Percentiles rank a stretch among this genome's conserved stretches.
phyloP scores from a whole-genome alignment of 768 basidiomycete species.

The Tephrocybe sp. region DNA sequence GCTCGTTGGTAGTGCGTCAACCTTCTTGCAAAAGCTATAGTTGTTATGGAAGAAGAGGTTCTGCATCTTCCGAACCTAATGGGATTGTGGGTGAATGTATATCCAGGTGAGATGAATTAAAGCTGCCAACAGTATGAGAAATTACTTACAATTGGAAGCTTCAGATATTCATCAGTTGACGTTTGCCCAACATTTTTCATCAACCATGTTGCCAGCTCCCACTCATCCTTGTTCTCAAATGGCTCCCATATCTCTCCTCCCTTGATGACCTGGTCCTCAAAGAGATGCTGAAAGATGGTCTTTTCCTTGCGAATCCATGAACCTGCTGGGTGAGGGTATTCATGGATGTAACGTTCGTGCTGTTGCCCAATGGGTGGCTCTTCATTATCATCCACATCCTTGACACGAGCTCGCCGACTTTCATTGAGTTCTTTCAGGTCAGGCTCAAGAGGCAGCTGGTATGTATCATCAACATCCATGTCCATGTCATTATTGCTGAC shows the following conservation, averaged over 20 bases:
- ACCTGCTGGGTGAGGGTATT: neutral
- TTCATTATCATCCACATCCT: neutral
- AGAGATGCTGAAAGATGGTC: neutral
- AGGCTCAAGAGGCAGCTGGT: neutral
- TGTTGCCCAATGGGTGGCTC: neutral
- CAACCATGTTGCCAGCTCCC: constrained; percentile 31
- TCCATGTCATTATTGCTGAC: neutral
- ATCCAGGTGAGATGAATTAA: no score
- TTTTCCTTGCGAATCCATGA: neutral
- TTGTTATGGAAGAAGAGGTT: constrained; percentile 23
- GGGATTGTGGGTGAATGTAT: neutral
- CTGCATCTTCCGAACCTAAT: neutral
- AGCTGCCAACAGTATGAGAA: constrained; percentile 11
- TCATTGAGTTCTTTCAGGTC: neutral
- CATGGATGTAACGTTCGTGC: neutral
- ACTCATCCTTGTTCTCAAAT: constrained; percentile 24
- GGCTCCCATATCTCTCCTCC: neutral
- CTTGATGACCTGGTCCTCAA: neutral
- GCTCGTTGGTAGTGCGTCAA: constrained; percentile 24
- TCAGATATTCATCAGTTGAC: constrained; percentile 28
- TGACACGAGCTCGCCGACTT: neutral
- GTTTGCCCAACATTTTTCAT: constrained; percentile 22
- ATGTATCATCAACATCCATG: neutral
- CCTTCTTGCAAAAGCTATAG: constrained; percentile 17
- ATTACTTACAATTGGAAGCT: constrained; percentile 23